Evolutionary conservation across 2,329 filamentous ascomycete genomes (phyloP).

Genomic region (Mycosphaerella sp.): DNA sequence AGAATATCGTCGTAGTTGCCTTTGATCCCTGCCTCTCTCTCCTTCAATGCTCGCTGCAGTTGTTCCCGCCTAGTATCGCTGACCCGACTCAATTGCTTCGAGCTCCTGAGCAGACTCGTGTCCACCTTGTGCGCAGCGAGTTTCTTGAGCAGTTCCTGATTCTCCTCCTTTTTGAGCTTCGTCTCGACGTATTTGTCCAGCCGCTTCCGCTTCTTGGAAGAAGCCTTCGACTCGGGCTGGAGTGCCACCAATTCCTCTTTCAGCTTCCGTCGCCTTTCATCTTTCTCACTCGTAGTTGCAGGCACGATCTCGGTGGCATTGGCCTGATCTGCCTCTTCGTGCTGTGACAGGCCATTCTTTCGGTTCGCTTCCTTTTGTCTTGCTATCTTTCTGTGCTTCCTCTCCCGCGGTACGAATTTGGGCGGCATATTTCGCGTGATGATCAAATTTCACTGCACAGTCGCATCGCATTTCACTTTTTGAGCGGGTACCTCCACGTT

Average conservation of each 20-base stretch:
- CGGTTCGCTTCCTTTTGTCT: conserved; percentile 42
- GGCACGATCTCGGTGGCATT: conserved; percentile 48
- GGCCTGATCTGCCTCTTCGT: conserved; percentile 45
- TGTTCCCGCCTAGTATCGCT: conserved; percentile 65
- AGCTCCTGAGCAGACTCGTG: conserved; percentile 72
- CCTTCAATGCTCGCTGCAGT: conserved; percentile 56
- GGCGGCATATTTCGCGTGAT: conserved; percentile 10
- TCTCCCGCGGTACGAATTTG: conserved; percentile 50
- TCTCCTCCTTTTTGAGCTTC: conserved; percentile 93
- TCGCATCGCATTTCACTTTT: conserved; percentile 3
- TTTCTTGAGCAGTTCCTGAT: conserved; percentile 73
- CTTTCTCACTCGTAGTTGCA: conserved; percentile 47
- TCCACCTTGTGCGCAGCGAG: conserved; percentile 74
- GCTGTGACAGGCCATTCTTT: conserved; percentile 27
- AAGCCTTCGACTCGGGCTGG: conserved; percentile 51
- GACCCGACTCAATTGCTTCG: conserved; percentile 65
- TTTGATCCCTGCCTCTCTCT: conserved; percentile 56
- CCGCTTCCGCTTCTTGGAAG: conserved; percentile 60
- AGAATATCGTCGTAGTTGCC: conserved; percentile 49
- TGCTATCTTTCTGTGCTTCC: conserved; percentile 59
- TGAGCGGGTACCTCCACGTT: neutral
- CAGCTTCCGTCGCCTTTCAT: conserved; percentile 47
- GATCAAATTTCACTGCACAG: neutral
- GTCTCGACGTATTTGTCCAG: conserved; percentile 71
- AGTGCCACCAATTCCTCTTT: conserved; percentile 50